Conservation (phyloP, 176 grass and related monocot species). For the Zoysia japonica region DNA sequence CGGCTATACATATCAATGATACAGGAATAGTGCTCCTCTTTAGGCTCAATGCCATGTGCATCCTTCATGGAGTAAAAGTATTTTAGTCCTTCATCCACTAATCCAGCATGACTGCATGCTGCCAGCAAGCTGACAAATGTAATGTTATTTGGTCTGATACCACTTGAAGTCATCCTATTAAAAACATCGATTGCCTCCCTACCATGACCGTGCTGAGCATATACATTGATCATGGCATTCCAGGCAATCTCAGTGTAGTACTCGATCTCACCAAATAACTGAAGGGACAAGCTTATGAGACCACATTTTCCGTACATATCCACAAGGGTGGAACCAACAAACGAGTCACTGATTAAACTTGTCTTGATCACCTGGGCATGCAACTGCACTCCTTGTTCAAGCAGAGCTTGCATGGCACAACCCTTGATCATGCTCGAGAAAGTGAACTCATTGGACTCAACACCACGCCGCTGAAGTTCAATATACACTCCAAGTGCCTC, state of each 20-base stretch:
- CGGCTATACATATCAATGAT: conserved; percentile 71
- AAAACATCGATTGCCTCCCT: conserved; percentile 51
- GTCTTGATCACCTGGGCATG: conserved; percentile 64
- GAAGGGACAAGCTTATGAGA: conserved; percentile 42
- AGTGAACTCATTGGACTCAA: conserved; percentile 66
- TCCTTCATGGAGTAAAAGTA: conserved; percentile 68
- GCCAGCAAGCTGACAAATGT: conserved; percentile 64
- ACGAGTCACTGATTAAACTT: conserved; percentile 43
- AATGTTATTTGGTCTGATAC: conserved; percentile 63
- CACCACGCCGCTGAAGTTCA: conserved; percentile 39
- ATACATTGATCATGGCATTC: conserved; percentile 51
- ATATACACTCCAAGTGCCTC: conserved; percentile 48
- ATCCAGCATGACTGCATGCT: conserved; percentile 63
- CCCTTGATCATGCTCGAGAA: conserved; percentile 72
- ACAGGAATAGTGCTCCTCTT: conserved; percentile 64
- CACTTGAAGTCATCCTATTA: conserved; percentile 46
- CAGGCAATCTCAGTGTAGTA: conserved; percentile 45
- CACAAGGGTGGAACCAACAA: conserved; percentile 55
- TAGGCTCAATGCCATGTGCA: conserved; percentile 48
- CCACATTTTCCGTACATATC: conserved; percentile 78
- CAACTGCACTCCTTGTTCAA: conserved; percentile 58
- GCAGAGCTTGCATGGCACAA: conserved; percentile 55
- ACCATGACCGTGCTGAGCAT: conserved; percentile 61
- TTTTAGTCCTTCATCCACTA: conserved; percentile 59
- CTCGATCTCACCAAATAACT: conserved; percentile 60